A percentile compares a stretch with the other conserved stretches of the same genome.
Conservation (phyloP, 352 stramenopile genomes). For the Pythium folliculosum region DNA sequence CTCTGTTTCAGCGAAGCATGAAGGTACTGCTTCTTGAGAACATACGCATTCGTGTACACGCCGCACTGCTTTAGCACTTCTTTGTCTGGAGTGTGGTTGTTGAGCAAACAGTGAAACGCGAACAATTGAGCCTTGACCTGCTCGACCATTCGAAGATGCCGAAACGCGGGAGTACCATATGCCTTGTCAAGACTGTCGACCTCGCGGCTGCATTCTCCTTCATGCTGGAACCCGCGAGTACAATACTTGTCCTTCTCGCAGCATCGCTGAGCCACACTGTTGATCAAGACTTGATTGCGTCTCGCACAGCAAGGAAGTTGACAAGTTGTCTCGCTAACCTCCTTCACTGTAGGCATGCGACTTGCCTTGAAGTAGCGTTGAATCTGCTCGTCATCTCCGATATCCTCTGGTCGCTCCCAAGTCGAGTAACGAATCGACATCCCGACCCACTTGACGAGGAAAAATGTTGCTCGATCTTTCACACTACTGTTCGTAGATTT, state of each 20-base stretch:
- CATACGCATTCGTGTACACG: slow-evolving; percentile 78
- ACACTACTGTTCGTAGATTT: slow-evolving; percentile 18
- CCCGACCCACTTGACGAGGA: slow-evolving; percentile 88
- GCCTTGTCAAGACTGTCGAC: slow-evolving; percentile 65
- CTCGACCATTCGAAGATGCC: slow-evolving; percentile 76
- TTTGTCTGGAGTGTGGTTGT: slow-evolving; percentile 86
- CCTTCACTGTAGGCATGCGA: slow-evolving; percentile 77
- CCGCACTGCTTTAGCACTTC: slow-evolving; percentile 88
- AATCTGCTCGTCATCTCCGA: slow-evolving; percentile 88
- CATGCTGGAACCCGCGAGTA: slow-evolving; percentile 70
- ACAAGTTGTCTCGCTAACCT: slow-evolving; percentile 81
- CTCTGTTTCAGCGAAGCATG: slow-evolving; percentile 35
- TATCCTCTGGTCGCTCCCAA: slow-evolving; percentile 88
- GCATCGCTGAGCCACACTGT: slow-evolving; percentile 46
- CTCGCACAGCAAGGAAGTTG: slow-evolving; percentile 86
- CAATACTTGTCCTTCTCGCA: slow-evolving; percentile 87
- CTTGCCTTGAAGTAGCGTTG: slow-evolving; percentile 90
- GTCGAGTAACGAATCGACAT: slow-evolving; percentile 86
- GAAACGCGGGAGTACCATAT: slow-evolving; percentile 70
- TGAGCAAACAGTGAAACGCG: slow-evolving; percentile 85
- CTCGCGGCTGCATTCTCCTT: slow-evolving; percentile 78
- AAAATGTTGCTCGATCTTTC: slow-evolving; percentile 72
- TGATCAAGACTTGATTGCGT: slow-evolving; percentile 64
- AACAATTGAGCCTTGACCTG: slow-evolving; percentile 89
- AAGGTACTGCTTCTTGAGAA: slow-evolving; percentile 73